A percentile compares a stretch with the other conserved stretches of the same genome.
These are phyloP conservation scores for Hyaloscypha bicolor DNA, from an alignment of 495 filamentous ascomycete genomes.

Conservation along the genomic window DNA sequence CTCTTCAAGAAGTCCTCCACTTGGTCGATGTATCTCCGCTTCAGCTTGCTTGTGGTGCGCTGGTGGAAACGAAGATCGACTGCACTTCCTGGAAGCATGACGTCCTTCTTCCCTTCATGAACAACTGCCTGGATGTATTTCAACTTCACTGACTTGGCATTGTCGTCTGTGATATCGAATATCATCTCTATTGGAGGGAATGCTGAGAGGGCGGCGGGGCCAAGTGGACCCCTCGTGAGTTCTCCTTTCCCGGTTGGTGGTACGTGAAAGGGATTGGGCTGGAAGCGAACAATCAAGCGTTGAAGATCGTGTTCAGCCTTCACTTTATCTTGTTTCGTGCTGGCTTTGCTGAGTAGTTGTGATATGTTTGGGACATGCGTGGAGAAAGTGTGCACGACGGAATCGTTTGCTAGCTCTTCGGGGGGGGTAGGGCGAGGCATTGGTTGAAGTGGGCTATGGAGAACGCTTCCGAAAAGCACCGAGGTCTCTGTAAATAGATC, in stretches of 20 bases:
- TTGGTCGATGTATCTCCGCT: neutral
- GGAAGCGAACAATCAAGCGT: constrained; percentile 25
- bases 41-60: constrained; percentile 12
- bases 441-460: constrained; percentile 9
- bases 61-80: constrained; percentile 32
- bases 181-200: constrained; percentile 33
- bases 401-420: neutral
- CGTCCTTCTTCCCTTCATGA: constrained; percentile 12
- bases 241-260: neutral
- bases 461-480: constrained; percentile 22
- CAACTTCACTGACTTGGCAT: constrained; percentile 3
- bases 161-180: constrained; percentile 14
- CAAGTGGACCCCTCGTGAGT: constrained; percentile 1
- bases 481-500: constrained; percentile 14
- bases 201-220: constrained; percentile 19
- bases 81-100: constrained; percentile 32
- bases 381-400: constrained; percentile 9
- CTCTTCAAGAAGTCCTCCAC: constrained; percentile 38
- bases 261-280: constrained; percentile 29
- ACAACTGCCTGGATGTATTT: constrained; percentile 26
- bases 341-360: neutral
- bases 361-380: constrained; percentile 22
- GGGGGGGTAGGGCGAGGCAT: neutral
- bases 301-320: neutral
- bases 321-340: neutral